Evolutionary conservation across 768 basidiomycete genomes (phyloP).

Genomic region (Polyporus arcularius): DNA sequence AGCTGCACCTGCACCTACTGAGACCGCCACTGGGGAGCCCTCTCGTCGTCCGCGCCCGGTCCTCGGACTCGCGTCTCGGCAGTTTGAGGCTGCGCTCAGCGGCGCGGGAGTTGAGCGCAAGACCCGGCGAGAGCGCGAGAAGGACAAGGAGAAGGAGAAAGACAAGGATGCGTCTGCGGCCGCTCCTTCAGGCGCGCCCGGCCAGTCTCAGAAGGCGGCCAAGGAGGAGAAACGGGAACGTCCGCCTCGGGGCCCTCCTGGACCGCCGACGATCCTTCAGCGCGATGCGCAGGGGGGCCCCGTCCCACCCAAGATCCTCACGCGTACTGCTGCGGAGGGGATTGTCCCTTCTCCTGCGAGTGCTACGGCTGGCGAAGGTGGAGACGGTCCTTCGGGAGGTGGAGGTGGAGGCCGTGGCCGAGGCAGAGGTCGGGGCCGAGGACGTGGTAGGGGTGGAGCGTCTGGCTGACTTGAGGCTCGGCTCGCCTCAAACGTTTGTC

Average conservation of each 20-base stretch:
- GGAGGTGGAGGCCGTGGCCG: constrained; percentile 22
- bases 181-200: background rate
- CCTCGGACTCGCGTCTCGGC: constrained; percentile 62
- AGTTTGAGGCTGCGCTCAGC: constrained; percentile 73
- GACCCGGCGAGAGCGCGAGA: constrained; percentile 38
- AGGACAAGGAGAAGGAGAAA: constrained; percentile 18
- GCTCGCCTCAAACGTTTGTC: too few species aligned
- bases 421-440: constrained; percentile 35
- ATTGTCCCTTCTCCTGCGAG: background rate
- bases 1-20: constrained; percentile 6
- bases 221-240: constrained; percentile 14
- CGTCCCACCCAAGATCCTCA: constrained; percentile 19
- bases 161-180: background rate
- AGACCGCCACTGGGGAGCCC: constrained; percentile 22
- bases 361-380: background rate
- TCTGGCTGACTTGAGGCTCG: background rate
- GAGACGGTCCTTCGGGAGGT: background rate
- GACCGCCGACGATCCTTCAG: constrained; percentile 21
- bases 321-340: background rate
- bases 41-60: constrained; percentile 55
- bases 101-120: constrained; percentile 52
- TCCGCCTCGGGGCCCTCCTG: background rate
- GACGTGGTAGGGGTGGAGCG: constrained; percentile 19
- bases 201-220: background rate
- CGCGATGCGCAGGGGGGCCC: constrained; percentile 12